Evolutionary conservation across 257 asterid species (phyloP).

Genomic region (Phtheirospermum japonicum): DNA sequence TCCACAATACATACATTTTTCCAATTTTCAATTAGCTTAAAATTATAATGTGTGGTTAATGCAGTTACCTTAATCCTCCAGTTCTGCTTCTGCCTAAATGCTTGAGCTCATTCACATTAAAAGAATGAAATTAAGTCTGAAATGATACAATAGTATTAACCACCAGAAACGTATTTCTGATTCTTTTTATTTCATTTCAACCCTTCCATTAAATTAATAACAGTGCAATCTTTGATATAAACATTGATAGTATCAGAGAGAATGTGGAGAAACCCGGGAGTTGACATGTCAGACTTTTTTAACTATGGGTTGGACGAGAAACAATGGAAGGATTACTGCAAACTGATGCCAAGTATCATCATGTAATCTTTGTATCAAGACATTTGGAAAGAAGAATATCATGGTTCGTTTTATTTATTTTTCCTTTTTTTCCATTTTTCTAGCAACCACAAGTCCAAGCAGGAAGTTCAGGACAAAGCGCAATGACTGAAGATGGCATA

Average conservation of each 20-base stretch:
- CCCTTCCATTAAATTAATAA: slow-evolving; percentile 3
- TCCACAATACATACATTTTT: neutral
- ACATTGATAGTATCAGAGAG: slow-evolving; percentile 26
- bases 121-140: neutral
- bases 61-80: neutral
- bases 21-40: neutral
- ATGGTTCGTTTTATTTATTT: neutral
- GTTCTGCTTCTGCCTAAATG: neutral
- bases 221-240: slow-evolving; percentile 30
- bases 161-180: slow-evolving; percentile 1
- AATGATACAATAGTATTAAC: neutral
- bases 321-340: slow-evolving; percentile 34
- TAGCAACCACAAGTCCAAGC: slow-evolving; percentile 20
- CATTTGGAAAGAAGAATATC: slow-evolving; percentile 1
- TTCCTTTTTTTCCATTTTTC: slow-evolving; percentile 8
- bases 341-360: slow-evolving; percentile 29
- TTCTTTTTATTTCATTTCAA: slow-evolving; percentile 13
- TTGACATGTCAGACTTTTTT: slow-evolving; percentile 34
- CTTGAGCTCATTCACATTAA: neutral
- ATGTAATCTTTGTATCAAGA: too few relatives aligned
- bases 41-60: neutral
- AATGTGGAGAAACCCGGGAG: slow-evolving; percentile 38
- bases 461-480: neutral
- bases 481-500: neutral
- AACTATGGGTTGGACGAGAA: slow-evolving; percentile 38